Evolutionary conservation across 2,329 filamentous ascomycete species (phyloP).

Genomic region (Esteya vermicola): DNA sequence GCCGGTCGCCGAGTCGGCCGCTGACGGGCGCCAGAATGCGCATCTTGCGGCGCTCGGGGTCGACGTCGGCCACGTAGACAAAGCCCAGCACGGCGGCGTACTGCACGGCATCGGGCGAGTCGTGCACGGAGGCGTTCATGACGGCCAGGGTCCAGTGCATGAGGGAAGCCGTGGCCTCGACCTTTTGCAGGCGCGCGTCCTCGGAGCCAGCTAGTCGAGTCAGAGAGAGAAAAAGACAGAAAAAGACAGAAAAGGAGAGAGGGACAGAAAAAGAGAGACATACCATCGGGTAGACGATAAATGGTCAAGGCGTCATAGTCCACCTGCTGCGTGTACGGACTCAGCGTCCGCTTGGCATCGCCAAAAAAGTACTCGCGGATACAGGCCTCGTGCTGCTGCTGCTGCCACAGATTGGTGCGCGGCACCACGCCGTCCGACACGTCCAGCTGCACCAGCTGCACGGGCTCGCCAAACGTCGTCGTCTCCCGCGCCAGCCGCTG

Average conservation of each 20-base stretch:
- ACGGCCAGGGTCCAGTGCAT: conserved; percentile 76
- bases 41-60: conserved; percentile 68
- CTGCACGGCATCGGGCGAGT: conserved; percentile 57
- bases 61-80: conserved; percentile 82
- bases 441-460: conserved; percentile 64
- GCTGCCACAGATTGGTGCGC: conserved; percentile 60
- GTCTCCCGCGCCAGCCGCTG: conserved; percentile 48
- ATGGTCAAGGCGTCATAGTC: conserved; percentile 62
- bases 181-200: conserved; percentile 36
- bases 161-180: conserved; percentile 52
- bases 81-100: conserved; percentile 83
- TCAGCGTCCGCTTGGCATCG: conserved; percentile 58
- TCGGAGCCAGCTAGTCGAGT: neutral
- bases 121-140: conserved; percentile 59
- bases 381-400: conserved; percentile 56
- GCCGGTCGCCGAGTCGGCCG: conserved; percentile 63
- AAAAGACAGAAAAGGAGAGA: conserved; percentile 1
- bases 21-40: conserved; percentile 74
- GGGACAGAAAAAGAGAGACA: conserved; percentile 13
- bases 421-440: conserved; percentile 78
- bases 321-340: conserved; percentile 75
- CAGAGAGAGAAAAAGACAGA: conserved; percentile 11
- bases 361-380: conserved; percentile 96
- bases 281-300: conserved; percentile 53
- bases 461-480: conserved; percentile 47